phyloP scores from a whole-genome alignment of 2,329 filamentous ascomycete species.

The Cyclaneusma minus region DNA sequence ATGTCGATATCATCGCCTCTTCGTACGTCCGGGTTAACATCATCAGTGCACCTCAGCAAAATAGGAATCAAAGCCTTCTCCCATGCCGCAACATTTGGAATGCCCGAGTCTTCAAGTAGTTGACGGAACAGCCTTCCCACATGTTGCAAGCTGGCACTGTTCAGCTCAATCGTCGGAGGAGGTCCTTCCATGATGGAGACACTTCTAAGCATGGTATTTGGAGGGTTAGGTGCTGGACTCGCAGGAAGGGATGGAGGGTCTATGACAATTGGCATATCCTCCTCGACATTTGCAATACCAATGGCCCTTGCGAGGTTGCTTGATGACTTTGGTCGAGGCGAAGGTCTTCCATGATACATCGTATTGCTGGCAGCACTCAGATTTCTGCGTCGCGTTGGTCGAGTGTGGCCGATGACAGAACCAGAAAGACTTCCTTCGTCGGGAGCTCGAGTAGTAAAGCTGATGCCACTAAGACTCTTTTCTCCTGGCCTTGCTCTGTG shows the following conservation, averaged over 20 bases:
- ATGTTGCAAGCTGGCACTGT: conserved; percentile 74
- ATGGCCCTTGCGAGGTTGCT: conserved; percentile 25
- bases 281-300: conserved; percentile 16
- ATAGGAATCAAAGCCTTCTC: conserved; percentile 84
- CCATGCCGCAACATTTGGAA: conserved; percentile 66
- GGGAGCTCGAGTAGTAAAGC: conserved; percentile 46
- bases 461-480: conserved; percentile 57
- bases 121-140: conserved; percentile 75
- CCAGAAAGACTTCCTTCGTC: conserved; percentile 45
- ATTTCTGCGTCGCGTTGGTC: conserved; percentile 59
- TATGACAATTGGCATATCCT: conserved; percentile 11
- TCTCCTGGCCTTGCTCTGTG: conserved; percentile 58
- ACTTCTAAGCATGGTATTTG: conserved; percentile 50
- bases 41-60: conserved; percentile 77
- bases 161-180: conserved; percentile 67
- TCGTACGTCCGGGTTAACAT: conserved; percentile 85
- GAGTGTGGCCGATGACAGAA: conserved; percentile 41
- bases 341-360: conserved; percentile 47
- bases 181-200: conserved; percentile 66
- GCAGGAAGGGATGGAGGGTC: conserved; percentile 7
- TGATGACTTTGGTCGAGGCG: conserved; percentile 43
- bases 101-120: conserved; percentile 59
- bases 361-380: conserved; percentile 68
- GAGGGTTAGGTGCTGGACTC: conserved; percentile 8
- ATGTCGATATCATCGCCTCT: conserved; percentile 93